Base-by-base conservation (phyloP, 108 stramenopile genomes). In the Cylindrotheca fusiformis region DNA sequence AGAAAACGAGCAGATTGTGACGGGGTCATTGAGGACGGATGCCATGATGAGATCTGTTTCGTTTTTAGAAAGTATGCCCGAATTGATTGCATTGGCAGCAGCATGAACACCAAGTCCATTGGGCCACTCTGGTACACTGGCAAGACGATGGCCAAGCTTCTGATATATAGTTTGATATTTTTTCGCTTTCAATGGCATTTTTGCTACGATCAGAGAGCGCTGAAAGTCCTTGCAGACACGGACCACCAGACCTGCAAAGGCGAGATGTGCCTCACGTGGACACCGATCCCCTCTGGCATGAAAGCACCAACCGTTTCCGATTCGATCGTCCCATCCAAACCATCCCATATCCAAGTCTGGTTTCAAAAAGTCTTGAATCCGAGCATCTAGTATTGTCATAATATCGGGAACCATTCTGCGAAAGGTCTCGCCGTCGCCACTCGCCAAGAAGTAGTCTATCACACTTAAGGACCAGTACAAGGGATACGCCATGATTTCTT, bases 251-350 rank as follows among this genome's bases (percentile, higher is more conserved):
- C 53, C 72, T 1, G 73, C 73, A 57, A 79, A 79, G 0, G 78
- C 54, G 23, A 79, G 32, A 3, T 52, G 69, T 3, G 64, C 68
- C 41, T 79, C 78, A 1, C 63, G 55, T 8, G 57, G 61, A 32
- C 78, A 79, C 1, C 3, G 19, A 45, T 73, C 77, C 22, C 68
- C 47, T 20, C 65, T 57, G 20, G 57, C 17, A 54, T 71, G 71
- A 63, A 71, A 77, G 44, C 78, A 79, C 72, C 72, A 79, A 3
- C 78, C 78, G 28, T 68, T 73, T 3, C 69, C 73, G 1, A 79
- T 4, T 44, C 78, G 48, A 62, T 79, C 78, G 55, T 79, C 78
- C 78, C 78, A 79, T 20, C 78, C 78, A 49, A 69, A 58, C 69
- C 72, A 79, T 4, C 58, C 67, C 31, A 79, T 74, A 30, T 74